A percentile compares a stretch with the other conserved stretches of the same genome.
Conservation (phyloP, 192 early-diverging fungal genomes). For the Podila epigama region DNA sequence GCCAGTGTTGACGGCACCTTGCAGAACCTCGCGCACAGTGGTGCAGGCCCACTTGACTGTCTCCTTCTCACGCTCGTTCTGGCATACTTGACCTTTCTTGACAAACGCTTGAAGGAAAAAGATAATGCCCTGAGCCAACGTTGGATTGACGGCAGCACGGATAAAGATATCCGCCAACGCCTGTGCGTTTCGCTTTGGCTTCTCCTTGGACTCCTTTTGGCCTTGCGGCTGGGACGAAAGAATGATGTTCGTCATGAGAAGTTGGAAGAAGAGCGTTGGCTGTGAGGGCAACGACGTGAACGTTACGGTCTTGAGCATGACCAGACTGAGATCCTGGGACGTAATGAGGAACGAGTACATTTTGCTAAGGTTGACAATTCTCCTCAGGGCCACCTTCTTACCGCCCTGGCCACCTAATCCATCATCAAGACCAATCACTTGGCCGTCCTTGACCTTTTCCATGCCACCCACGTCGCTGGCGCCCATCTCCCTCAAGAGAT, state of each 20-base stretch:
- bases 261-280: slow-evolving; percentile 72
- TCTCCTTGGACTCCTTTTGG: slow-evolving; percentile 42
- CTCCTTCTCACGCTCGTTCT: slow-evolving; percentile 69
- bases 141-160: slow-evolving; percentile 63
- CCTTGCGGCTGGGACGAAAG: slow-evolving; percentile 61
- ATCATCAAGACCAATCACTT: slow-evolving; percentile 46
- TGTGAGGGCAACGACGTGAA: slow-evolving; percentile 73
- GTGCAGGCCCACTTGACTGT: slow-evolving; percentile 71
- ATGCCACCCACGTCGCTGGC: slow-evolving; percentile 82
- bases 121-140: slow-evolving; percentile 81
- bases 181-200: slow-evolving; percentile 54
- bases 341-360: slow-evolving; percentile 84
- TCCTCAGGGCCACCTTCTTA: slow-evolving; percentile 67
- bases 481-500: slow-evolving; percentile 86
- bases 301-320: slow-evolving; percentile 78
- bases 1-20: slow-evolving; percentile 42
- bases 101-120: slow-evolving; percentile 87
- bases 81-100: slow-evolving; percentile 63
- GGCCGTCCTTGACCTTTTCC: slow-evolving; percentile 51
- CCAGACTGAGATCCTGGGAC: slow-evolving; percentile 73
- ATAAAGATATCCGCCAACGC: slow-evolving; percentile 63
- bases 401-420: slow-evolving; percentile 22
- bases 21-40: slow-evolving; percentile 67
- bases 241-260: slow-evolving; percentile 76
- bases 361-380: slow-evolving; percentile 85